Evolutionary conservation across 1,284 basidiomycete genomes (phyloP), one percentile per base, ranked within the genome.

Genomic region (Melampsora larici-populina): DNA sequence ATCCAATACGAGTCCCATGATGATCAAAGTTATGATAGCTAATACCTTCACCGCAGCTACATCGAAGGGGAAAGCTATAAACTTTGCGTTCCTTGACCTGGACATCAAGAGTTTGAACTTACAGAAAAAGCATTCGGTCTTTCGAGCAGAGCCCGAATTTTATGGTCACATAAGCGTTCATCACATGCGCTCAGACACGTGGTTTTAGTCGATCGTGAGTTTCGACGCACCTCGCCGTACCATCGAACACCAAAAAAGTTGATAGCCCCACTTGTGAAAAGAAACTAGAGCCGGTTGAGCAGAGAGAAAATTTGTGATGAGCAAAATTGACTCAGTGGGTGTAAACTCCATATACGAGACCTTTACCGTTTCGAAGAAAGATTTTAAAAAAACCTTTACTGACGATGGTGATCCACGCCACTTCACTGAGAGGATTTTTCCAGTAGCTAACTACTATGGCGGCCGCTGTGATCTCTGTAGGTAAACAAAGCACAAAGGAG

Each of bases 1-100:
- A 81, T 91, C 90, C 74, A 92, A 86, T 78, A 91, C 84, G 65
- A 92, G 85, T 69, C 89, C 89, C 73, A 87, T 85, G 69, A 91
- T 82, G 79, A 91, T 87, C 62, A 79, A 21, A 26, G 46, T 13
- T 46, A 60, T 60, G 9, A 77, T 70, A 21, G 74, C 74, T 6
- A 77, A 62, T 7, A 77, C 55, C 49, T 77, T 77, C 36, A 77
- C 26, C 31, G 58, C 51, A 40, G 74, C 74, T 75, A 58, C 9
- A 46, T 62, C n/a, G 18, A 73, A 31, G n/a, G 13, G 17, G 26
- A 65, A 4, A 40, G 26, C 64, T 65, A 11, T 31, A 40, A n/a
- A 36, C 2, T 13, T n/a, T 65, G 36, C 15, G 29, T 15, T 46
- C n/a, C 40, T 8, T 13, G 63, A 40, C 31, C 18, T 11, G 31